These are phyloP conservation scores for Diaporthe sp. DNA, from an alignment of 2,329 filamentous ascomycete species.

Conservation along the genomic window DNA sequence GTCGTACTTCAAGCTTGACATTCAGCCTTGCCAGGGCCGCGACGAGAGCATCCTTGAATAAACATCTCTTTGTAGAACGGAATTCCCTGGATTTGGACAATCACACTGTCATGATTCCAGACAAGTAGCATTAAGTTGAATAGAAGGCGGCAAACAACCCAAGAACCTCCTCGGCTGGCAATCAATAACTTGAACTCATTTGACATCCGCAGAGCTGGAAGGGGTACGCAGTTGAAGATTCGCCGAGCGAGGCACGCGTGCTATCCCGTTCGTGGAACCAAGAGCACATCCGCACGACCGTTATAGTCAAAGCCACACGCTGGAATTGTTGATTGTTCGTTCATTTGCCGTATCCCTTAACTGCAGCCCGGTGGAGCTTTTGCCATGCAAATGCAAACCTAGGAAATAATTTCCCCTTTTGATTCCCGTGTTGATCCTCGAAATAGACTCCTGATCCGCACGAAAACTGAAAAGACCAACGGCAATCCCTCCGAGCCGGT, in stretches of 20 bases:
- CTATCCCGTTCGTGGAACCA: background rate
- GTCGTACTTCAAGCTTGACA: background rate
- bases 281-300: background rate
- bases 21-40: background rate
- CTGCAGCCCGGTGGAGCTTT: constrained; percentile 58
- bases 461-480: constrained; percentile 40
- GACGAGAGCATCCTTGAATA: background rate
- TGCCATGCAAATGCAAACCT: constrained; percentile 65
- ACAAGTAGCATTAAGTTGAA: background rate
- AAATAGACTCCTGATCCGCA: constrained; percentile 49
- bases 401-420: constrained; percentile 55
- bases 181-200: background rate
- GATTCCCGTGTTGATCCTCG: constrained; percentile 43
- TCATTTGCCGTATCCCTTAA: constrained; percentile 68
- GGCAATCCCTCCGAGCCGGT: constrained; percentile 37
- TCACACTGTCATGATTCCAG: background rate
- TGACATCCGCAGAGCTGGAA: background rate
- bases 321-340: constrained; percentile 56
- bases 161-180: too few relatives aligned
- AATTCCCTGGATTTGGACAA: background rate
- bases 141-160: too few relatives aligned
- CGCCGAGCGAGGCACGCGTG: background rate
- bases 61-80: background rate
- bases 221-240: background rate
- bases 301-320: constrained; percentile 33